Evolutionary conservation across 2,329 filamentous ascomycete genomes (phyloP), one percentile per base, ranked within the genome.

Genomic region (Cladosporium sp.): DNA sequence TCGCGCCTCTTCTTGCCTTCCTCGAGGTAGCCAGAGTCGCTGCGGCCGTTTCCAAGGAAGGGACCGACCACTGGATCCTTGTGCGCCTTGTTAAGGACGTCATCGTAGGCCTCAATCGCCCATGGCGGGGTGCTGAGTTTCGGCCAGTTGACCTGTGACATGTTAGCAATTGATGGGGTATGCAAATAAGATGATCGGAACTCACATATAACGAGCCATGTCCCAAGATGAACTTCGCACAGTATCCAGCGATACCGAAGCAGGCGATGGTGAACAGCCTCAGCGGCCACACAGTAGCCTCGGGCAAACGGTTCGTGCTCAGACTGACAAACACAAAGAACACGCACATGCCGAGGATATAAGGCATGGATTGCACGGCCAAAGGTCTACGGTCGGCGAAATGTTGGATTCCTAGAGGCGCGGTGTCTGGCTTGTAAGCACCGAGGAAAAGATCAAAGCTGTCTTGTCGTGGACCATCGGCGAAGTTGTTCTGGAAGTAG

Each of bases 1-100:
- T 99, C 93, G 64, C 95, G 95, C 68, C 93, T 88, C 80, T 96
- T 99, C 80, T 99, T 99, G 47, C 93, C 93, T 72, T 99, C 93
- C 69, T 99, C 93, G 49, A 95, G 82, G 60, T 86, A 93, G 27
- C 89, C 80, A 38, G 86, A 85, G 58, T 88, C 88, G 71, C 89
- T 96, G 55, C 89, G 80, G 2, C 90, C 89, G 54, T 72, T 74
- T 15, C 69, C 69, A 18, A 95, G 79, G 54, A 95, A 80, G 12
- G 80, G 73, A 3, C 93, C 93, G 42, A 97, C 79, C 15, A 99
- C 68, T 53, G 84, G 81, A 65, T 95, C 89, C 65, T 93, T 90
- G 57, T 85, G 79, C 11, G 91, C 90, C 65, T 89, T 88, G 59
- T 79, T 78, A 58, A 96, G 82, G 47, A 92, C 88, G 61, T 96